Evolutionary conservation across 1,284 basidiomycete genomes (phyloP), one percentile per base, ranked within the genome.

Genomic region (Amylostereum areolatum): DNA sequence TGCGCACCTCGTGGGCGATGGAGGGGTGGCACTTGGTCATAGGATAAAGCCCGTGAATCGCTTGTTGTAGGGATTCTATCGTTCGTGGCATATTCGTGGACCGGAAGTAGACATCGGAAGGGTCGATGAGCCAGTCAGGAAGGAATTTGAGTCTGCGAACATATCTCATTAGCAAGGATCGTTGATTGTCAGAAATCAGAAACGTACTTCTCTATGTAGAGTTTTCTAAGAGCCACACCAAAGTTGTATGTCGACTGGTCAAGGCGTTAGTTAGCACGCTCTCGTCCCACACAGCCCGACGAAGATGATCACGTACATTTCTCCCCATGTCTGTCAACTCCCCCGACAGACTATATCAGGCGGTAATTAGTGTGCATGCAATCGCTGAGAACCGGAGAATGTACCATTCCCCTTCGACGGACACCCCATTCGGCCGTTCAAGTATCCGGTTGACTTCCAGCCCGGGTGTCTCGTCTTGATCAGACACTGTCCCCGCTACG

Each of bases 311-410:
- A 43, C 65, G 29, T 58, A 83, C 85, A 68, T 82, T 69, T 60
- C 84, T 74, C 32, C 89, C 89, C 4, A 85, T 56, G 59, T 92
- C 89, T 7, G 89, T 91, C 54, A 92, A 66, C 62, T 91, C 88
- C 30, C 89, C 90, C 11, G 89, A 67, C 50, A 91, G 66, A 62
- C 88, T 88, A 51, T 12, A 43, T 29, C 18, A 37, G 25, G 40
- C 25, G 10, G 39, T 25, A 35, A 32, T 30, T 5, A n/a, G 28
- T 18, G 28, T 3, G 11, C 29, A 45, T 36, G 12, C 8, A 12
- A 35, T 18, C 12, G 18, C 43, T 11, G 11, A 31, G n/a, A 12
- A 4, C 27, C 25, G 28, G 25, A 33, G 12, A 10, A 67, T 79
- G 59, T 57, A 86, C 85, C 86, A 88, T 64, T 86, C 72, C 29